phyloP scores from a whole-genome alignment of 2,329 filamentous ascomycete species.

The Colletotrichum melonis region DNA sequence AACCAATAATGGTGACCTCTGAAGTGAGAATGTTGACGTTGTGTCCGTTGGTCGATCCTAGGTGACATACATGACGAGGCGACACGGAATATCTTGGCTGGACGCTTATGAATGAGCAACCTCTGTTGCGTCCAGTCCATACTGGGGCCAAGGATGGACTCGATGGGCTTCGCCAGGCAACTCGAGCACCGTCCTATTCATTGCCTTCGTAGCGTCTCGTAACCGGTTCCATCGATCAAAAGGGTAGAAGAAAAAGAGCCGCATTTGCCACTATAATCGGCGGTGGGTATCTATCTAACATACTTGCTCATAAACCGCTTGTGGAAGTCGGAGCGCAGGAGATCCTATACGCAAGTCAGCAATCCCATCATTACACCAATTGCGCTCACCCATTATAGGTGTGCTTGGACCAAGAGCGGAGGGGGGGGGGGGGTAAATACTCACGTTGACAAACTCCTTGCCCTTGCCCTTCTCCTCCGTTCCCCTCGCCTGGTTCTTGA shows the following conservation, averaged over 20 bases:
- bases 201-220: too few relatives aligned
- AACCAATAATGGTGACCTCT: too few relatives aligned
- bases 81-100: too few relatives aligned
- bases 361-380: slow-evolving; percentile 10
- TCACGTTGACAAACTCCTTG: slow-evolving; percentile 96
- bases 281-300: slow-evolving; percentile 57
- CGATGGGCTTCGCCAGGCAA: too few relatives aligned
- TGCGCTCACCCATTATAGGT: background rate
- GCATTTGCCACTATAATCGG: slow-evolving; percentile 4
- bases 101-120: too few relatives aligned
- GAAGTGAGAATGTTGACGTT: too few relatives aligned
- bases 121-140: too few relatives aligned
- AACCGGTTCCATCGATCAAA: background rate
- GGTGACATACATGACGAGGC: too few relatives aligned
- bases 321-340: slow-evolving; percentile 95
- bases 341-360: slow-evolving; percentile 66
- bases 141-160: too few relatives aligned
- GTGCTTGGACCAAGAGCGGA: background rate
- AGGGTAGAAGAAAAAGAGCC: background rate
- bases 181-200: too few relatives aligned
- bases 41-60: too few relatives aligned
- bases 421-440: slow-evolving; percentile 44
- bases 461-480: slow-evolving; percentile 89
- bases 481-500: slow-evolving; percentile 97
- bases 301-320: slow-evolving; percentile 91